Percentiles rank a stretch among this genome's conserved stretches.
phyloP scores from a whole-genome alignment of 345 rosid species.

The Lepidium sativum region DNA sequence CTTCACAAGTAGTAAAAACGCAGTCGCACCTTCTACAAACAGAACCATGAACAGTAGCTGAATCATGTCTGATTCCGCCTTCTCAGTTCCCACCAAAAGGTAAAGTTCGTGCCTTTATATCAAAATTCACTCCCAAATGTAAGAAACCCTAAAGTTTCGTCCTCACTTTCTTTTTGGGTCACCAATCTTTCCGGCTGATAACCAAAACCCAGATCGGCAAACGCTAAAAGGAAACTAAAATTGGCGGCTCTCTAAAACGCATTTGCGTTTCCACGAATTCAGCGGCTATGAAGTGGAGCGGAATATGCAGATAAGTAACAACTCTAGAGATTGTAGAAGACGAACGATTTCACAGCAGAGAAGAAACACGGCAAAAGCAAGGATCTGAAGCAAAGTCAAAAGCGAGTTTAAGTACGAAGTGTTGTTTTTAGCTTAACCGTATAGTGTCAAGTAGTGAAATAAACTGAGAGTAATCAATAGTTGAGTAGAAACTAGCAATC shows the following conservation, averaged over 20 bases:
- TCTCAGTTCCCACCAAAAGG: background rate
- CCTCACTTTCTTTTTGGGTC: background rate
- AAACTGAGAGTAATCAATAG: background rate
- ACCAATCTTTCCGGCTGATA: background rate
- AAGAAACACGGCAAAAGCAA: background rate
- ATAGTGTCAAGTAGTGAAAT: too few relatives aligned
- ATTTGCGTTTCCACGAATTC: background rate
- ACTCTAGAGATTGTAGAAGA: background rate
- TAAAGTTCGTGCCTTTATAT: conserved; percentile 2
- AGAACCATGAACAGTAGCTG: conserved; percentile 71
- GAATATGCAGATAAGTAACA: background rate
- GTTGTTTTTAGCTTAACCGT: background rate
- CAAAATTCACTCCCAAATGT: conserved; percentile 10
- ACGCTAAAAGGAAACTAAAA: background rate
- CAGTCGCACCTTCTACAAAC: conserved; percentile 58
- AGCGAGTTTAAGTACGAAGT: background rate
- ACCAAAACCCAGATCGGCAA: background rate
- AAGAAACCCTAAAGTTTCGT: background rate
- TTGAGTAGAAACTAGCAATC: background rate
- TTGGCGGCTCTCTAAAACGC: background rate
- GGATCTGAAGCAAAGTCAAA: background rate
- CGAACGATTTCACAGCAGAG: background rate
- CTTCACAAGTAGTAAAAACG: conserved; percentile 62
- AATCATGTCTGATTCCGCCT: conserved; percentile 44
- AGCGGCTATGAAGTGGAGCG: background rate